Base-by-base conservation (phyloP, 2,329 filamentous ascomycete species). In the Elsinoe ampelina region DNA sequence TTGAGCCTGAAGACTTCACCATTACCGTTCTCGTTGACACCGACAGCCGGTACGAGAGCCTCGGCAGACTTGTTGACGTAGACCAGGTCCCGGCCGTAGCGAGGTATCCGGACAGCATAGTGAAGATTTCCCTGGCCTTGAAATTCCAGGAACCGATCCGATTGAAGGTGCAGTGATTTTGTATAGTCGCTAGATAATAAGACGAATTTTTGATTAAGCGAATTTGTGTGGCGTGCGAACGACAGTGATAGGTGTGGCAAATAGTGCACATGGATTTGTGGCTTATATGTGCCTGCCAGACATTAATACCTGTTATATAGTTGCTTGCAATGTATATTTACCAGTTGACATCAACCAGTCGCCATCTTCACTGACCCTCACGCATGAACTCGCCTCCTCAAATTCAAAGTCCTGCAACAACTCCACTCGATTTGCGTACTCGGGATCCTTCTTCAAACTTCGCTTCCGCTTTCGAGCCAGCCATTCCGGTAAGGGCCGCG, bases 391-490 rank as follows among this genome's bases (percentile, higher is more conserved):
- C 39, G 95, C 92, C 73, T 95, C 91, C 66, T 96, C 91, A 66
- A 98, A 97, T 68, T 95, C 91, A 71, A 98, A 98, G 68, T 98
- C 93, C 67, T 98, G 93, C 36, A 98, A 80, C 58, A 98, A 78
- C 72, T 98, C 93, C 64, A 98, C 85, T 62, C 93, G 86, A 70
- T 90, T 95, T 61, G 91, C 86, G 72, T 92, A 97, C 68, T 96
- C 92, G 59, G 87, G 79, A 68, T 97, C 92, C 63, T 92, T 84
- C 73, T 97, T 97, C 64, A 96, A 75, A 68, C 88, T 95, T 69
- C 87, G 81, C 77, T 96, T 97, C 69, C 92, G 80, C 65, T 89
- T 86, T 62, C 89, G 82, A 34, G 90, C 87, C 59, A 98, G 86
- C 91, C 93, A 98, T 73, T 98, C 93, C 59, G 93, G 93, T 30